Conservation (phyloP, 176 grass and related monocot species). For the Oryza rufipogon region DNA sequence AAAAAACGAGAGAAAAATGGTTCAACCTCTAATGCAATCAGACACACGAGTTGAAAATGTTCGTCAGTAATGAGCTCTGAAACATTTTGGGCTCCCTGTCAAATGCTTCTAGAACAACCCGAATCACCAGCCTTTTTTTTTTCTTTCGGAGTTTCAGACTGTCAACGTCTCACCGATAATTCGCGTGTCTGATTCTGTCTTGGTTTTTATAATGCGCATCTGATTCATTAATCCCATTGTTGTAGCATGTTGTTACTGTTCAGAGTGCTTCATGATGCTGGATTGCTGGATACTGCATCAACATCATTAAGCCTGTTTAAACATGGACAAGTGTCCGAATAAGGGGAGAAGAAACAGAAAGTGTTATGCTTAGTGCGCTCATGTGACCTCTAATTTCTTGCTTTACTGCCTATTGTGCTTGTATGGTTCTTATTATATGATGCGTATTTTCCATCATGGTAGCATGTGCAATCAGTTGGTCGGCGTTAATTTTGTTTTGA, state of each 20-base stretch:
- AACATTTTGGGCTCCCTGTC: background rate
- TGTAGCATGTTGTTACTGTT: background rate
- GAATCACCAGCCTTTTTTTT: no score
- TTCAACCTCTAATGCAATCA: background rate
- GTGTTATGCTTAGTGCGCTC: background rate
- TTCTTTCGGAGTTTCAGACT: background rate
- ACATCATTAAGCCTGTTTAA: background rate
- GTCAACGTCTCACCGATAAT: background rate
- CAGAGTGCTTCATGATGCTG: background rate
- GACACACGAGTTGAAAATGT: background rate
- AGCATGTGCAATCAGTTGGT: background rate
- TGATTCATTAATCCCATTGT: background rate
- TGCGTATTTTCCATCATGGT: background rate
- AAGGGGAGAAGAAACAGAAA: background rate
- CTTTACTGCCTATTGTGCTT: background rate
- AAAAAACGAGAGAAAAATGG: background rate
- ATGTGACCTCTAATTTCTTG: slow-evolving; percentile 13
- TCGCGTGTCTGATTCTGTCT: background rate
- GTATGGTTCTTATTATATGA: background rate
- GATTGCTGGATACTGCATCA: background rate
- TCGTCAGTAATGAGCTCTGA: background rate
- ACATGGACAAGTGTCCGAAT: background rate
- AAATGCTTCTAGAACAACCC: background rate
- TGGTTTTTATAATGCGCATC: background rate
- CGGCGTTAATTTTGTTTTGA: background rate